Evolutionary conservation across 768 basidiomycete genomes (phyloP), one percentile per base, ranked within the genome.

Genomic region (Leccinum fibrillosum): DNA sequence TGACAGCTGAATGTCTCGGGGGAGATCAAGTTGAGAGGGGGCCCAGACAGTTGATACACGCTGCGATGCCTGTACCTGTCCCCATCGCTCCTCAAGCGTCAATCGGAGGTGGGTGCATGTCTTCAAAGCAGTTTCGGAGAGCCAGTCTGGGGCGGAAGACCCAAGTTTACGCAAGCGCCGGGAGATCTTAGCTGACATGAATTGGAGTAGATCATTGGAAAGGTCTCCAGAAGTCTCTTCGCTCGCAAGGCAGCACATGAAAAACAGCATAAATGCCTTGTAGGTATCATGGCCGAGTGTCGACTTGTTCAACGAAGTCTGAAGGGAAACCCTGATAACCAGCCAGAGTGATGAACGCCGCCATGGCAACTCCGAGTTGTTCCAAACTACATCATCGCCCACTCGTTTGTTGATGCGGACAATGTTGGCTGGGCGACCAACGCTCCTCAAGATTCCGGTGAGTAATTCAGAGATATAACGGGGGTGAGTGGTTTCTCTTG

Each of bases 271-370:
- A 57, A 75, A 75, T 2, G 48, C 35, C 32, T 75, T 75, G 64
- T 75, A 75, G 8, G 65, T 52, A 10, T 35, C 34, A 17, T 30
- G 19, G 6, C 62, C 64, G 10, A 55, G 19, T 49, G n/a, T 49
- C 32, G 63, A 61, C 49, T 57, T 57, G 28, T 53, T 53, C 30
- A 74, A 64, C 0, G 75, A 70, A 0, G 71, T 76, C 62, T 80
- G 78, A 26, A 80, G 56, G 1, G 74, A 71, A 1, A 82, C 76
- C 8, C 80, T 77, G 42, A 80, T 64, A 21, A 80, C 62, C 9
- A 81, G 75, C 80, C 81, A 83, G 10, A 80, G 66, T 0, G 78
- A 68, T 9, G 79, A 78, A 42, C 82, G 70, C 25, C 82, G 66
- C 81, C 81, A 82, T 75, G 81, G 44, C 10, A 70, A 69, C 10